A percentile compares a stretch with the other conserved stretches of the same genome.
phyloP scores from a whole-genome alignment of 257 asterid species.

The Rehmannia glutinosa region DNA sequence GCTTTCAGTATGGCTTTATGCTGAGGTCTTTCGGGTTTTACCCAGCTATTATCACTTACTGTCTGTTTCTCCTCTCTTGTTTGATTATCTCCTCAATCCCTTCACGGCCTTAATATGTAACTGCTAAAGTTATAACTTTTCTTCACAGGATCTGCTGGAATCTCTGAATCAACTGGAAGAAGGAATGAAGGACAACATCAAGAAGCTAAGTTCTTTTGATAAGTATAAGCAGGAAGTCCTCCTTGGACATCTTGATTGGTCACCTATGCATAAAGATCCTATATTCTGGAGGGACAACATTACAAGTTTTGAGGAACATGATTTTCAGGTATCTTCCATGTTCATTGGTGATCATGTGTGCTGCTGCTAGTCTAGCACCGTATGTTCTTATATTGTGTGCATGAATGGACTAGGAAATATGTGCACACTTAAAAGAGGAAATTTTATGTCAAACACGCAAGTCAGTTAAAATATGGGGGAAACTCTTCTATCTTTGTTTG shows the following conservation, averaged over 20 bases:
- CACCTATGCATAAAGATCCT: slow-evolving; percentile 92
- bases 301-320: slow-evolving; percentile 70
- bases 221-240: slow-evolving; percentile 86
- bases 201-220: slow-evolving; percentile 72
- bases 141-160: slow-evolving; percentile 70
- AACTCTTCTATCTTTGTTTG: background rate
- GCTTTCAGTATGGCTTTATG: background rate
- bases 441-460: background rate
- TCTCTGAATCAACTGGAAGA: slow-evolving; percentile 73
- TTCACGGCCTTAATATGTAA: slow-evolving; percentile 2
- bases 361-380: slow-evolving; percentile 10
- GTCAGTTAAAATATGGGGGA: background rate
- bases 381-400: background rate
- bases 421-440: background rate
- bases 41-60: background rate
- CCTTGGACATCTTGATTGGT: slow-evolving; percentile 91
- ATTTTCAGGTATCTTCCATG: slow-evolving; percentile 61
- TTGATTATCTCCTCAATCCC: background rate
- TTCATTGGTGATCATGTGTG: background rate
- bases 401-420: background rate
- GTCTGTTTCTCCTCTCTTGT: slow-evolving; percentile 10
- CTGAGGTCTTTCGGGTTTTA: background rate
- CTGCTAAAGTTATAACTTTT: slow-evolving; percentile 4
- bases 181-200: slow-evolving; percentile 72
- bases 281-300: slow-evolving; percentile 77